phyloP scores from a whole-genome alignment of 2,329 filamentous ascomycete genomes.

The Aspergillus awamori region DNA sequence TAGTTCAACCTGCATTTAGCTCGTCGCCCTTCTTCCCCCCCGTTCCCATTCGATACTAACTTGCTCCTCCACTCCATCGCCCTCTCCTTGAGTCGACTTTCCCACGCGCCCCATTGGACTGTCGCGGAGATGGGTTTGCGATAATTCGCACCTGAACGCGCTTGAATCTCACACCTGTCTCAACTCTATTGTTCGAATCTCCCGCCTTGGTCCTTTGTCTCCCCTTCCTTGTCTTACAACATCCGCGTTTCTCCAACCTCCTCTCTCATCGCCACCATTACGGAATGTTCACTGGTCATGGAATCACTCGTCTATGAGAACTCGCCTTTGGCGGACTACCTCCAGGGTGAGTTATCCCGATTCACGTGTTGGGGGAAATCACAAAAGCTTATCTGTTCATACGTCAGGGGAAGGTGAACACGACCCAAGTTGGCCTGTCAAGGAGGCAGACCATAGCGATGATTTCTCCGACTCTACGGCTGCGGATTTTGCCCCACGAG shows the following conservation, averaged over 20 bases:
- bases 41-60: not conserved
- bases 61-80: not conserved
- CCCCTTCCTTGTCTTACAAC: not conserved
- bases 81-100: slow-evolving; percentile 5
- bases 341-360: slow-evolving; percentile 68
- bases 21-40: not conserved
- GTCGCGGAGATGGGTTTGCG: slow-evolving; percentile 21
- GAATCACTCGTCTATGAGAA: slow-evolving; percentile 85
- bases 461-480: slow-evolving; percentile 33
- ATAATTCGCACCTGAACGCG: slow-evolving; percentile 14
- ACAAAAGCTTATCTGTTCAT: slow-evolving; percentile 16
- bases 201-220: slow-evolving; percentile 10
- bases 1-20: not conserved
- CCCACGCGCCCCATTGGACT: slow-evolving; percentile 8
- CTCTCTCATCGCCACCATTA: slow-evolving; percentile 10
- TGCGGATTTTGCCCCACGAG: slow-evolving; percentile 54
- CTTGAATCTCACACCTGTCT: slow-evolving; percentile 2
- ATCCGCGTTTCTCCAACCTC: not conserved
- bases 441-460: slow-evolving; percentile 33
- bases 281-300: slow-evolving; percentile 60
- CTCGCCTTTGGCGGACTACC: slow-evolving; percentile 84
- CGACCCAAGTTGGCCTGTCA: slow-evolving; percentile 43
- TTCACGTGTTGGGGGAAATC: not conserved
- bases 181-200: slow-evolving; percentile 8
- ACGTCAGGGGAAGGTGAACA: slow-evolving; percentile 50